Evolutionary conservation across 2,329 filamentous ascomycete genomes (phyloP), one percentile per base, ranked within the genome.

Genomic region (Cryphonectria parasitica): DNA sequence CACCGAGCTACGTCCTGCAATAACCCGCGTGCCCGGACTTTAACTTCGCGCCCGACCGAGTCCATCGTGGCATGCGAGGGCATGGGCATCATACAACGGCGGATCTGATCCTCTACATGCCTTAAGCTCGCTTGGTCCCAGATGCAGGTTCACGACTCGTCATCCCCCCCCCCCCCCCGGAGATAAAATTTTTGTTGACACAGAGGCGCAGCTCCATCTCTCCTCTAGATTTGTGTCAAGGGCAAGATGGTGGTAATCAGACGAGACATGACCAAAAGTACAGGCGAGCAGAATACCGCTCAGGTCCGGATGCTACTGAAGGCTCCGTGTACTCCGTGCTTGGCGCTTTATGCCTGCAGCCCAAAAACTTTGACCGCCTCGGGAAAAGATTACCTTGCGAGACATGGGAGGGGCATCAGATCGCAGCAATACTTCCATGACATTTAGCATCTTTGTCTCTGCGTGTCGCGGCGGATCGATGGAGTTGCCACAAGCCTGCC

Each of bases 351-450:
- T 49, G 61, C 36, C 60, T 60, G 28, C 39, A 65, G 52, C 52
- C 62, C 45, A 10, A 43, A 39, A 58, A 68, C 11, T 43, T 58
- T 56, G 39, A 58, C 64, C 61, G 54, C 68, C 64, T 63, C 39
- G 22, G 39, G 58, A n/a, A n/a, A 39, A 17, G 11, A 39, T 15
- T 54, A 31, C 66, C 58, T 73, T 67, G 8, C 74, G 68, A 72
- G 71, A 74, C 73, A 67, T 66, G 67, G 64, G 72, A 70, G 73
- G 74, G 28, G 25, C 28, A 72, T 74, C 73, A 74, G 67, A 66
- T 69, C 73, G 72, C 73, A 75, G 70, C 62, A 72, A 68, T 68
- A 49, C 70, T 71, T 72, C 70, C 74, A 71, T 67, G 66, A 70
- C 67, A 67, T 69, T 68, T 54, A 65, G 67, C 62, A 69, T 61